These are phyloP conservation scores for Thermothelomyces thermophilus DNA, from an alignment of 2,329 filamentous ascomycete genomes.

Conservation along the genomic window DNA sequence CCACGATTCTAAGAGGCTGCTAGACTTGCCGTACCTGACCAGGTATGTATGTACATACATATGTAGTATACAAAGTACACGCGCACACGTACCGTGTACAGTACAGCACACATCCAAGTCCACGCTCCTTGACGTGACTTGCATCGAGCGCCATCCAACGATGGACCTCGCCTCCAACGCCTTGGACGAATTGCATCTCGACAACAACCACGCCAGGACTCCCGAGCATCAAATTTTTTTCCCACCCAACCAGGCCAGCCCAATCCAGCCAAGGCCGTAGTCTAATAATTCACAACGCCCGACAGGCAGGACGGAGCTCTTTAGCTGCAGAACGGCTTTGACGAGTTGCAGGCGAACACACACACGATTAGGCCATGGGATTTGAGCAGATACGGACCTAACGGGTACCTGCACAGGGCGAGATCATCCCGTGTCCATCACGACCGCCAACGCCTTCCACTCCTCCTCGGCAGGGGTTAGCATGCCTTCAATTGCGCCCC, in stretches of 20 bases:
- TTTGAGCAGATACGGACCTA: constrained; percentile 3
- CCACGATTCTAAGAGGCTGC: not conserved
- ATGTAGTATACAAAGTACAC: too few species aligned
- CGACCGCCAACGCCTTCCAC: constrained; percentile 4
- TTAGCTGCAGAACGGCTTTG: constrained; percentile 11
- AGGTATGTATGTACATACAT: too few species aligned
- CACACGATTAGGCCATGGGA: constrained; percentile 18
- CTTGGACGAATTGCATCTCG: constrained; percentile 21
- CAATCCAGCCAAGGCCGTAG: constrained; percentile 9
- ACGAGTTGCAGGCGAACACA: constrained; percentile 26
- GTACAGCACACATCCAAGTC: too few species aligned
- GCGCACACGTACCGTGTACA: too few species aligned
- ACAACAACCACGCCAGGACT: constrained; percentile 13
- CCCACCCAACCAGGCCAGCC: constrained; percentile 21
- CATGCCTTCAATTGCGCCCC: constrained; percentile 12
- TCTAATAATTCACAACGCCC: not conserved
- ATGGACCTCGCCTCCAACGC: not conserved
- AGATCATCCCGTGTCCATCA: constrained; percentile 14
- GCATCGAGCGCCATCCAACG: too few species aligned
- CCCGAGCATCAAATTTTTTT: constrained; percentile 7
- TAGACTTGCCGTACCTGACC: not conserved
- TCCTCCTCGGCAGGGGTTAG: not conserved
- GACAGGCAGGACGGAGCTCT: constrained; percentile 7
- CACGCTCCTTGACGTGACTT: too few species aligned
- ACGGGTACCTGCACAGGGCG: constrained; percentile 9